Conservation (phyloP, 192 early-diverging fungal species). For the Dissophora globulifera region DNA sequence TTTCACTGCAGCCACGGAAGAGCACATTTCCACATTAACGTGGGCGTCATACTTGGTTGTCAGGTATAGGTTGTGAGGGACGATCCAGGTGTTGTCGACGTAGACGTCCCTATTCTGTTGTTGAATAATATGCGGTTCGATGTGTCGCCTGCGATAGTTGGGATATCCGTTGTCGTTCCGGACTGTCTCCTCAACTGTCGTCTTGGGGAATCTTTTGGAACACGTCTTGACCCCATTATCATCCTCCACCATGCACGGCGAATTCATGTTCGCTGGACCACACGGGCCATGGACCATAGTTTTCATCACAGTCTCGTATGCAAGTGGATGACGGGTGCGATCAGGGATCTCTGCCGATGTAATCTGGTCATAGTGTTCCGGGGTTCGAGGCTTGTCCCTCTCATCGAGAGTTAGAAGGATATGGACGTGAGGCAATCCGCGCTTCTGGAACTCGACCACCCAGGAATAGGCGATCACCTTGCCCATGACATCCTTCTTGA, state of each 20-base stretch:
- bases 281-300: slow-evolving; percentile 53
- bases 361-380: slow-evolving; percentile 23
- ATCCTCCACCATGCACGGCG: slow-evolving; percentile 34
- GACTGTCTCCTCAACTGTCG: slow-evolving; percentile 5
- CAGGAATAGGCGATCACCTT: slow-evolving; percentile 31
- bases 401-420: slow-evolving; percentile 45
- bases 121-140: not conserved
- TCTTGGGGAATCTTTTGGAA: slow-evolving; percentile 33
- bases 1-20: slow-evolving; percentile 28
- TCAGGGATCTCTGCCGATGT: slow-evolving; percentile 47
- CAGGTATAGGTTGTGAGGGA: slow-evolving; percentile 46
- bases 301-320: slow-evolving; percentile 23
- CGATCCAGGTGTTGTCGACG: slow-evolving; percentile 47
- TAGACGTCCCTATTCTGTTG: not conserved
- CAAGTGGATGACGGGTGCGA: not conserved
- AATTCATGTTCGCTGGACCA: not conserved
- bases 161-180: slow-evolving; percentile 36
- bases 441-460: slow-evolving; percentile 56
- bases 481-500: slow-evolving; percentile 9
- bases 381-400: slow-evolving; percentile 13
- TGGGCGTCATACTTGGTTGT: slow-evolving; percentile 48
- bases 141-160: slow-evolving; percentile 19
- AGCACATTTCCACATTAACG: slow-evolving; percentile 54
- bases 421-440: slow-evolving; percentile 53
- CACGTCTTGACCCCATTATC: slow-evolving; percentile 10